Conservation (phyloP, 192 early-diverging fungal genomes). For the Mortierella antarctica region DNA sequence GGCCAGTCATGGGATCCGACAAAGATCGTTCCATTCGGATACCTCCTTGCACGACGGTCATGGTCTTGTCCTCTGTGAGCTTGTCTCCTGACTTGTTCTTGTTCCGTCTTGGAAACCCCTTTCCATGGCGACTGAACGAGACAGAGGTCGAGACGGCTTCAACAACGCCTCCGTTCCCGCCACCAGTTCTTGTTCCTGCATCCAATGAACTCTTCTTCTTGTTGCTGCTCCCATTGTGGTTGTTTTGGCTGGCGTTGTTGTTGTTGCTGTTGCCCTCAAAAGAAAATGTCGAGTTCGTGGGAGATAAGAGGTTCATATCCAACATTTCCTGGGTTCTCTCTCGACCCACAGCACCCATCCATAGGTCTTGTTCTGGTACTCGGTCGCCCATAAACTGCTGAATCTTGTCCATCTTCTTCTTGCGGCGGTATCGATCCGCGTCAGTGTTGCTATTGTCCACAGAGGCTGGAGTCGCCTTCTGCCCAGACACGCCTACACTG, state of each 20-base stretch:
- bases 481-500: not conserved
- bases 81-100: not conserved
- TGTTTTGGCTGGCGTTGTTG: not conserved
- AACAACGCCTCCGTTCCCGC: no score
- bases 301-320: constrained; percentile 24
- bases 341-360: constrained; percentile 40
- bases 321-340: constrained; percentile 38
- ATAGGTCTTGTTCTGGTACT: constrained; percentile 48
- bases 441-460: not conserved
- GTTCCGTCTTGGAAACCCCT: not conserved
- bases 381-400: constrained; percentile 57
- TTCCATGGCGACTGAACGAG: not conserved
- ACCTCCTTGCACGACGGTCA: not conserved
- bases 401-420: constrained; percentile 58
- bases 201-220: not conserved
- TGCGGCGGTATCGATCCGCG: constrained; percentile 18
- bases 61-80: not conserved
- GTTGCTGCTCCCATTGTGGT: not conserved
- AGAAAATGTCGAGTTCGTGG: not conserved
- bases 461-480: not conserved
- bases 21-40: constrained; percentile 16
- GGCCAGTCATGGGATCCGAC: constrained; percentile 11
- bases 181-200: not conserved
- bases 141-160: not conserved
- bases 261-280: not conserved